Conservation (phyloP, 1,139 yeast species). For the Suhomyces anneliseae region DNA sequence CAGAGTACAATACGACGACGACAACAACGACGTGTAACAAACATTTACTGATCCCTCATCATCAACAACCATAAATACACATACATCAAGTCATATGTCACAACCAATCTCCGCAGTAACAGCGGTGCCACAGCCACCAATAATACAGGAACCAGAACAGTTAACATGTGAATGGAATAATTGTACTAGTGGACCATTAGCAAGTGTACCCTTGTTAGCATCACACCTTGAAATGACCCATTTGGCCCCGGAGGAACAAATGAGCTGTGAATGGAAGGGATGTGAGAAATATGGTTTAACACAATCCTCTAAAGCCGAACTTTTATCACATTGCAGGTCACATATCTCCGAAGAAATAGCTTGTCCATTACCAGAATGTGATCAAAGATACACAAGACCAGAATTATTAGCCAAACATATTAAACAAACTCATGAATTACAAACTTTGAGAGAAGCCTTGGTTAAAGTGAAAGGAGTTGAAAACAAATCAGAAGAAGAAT, state of each 20-base stretch:
- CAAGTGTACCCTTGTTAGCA: slow-evolving; percentile 24
- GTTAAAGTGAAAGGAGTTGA: slow-evolving; percentile 3
- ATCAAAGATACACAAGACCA: slow-evolving; percentile 55
- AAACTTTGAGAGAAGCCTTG: slow-evolving; percentile 30
- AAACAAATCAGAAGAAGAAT: slow-evolving; percentile 22
- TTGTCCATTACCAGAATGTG: slow-evolving; percentile 72
- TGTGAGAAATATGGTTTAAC: slow-evolving; percentile 55
- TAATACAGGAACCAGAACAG: not conserved
- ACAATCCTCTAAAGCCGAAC: slow-evolving; percentile 60
- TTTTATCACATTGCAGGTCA: slow-evolving; percentile 60
- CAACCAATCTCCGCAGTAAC: not conserved
- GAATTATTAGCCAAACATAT: slow-evolving; percentile 68
- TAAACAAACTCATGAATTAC: slow-evolving; percentile 59
- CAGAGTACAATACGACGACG: too few species aligned
- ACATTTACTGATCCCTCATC: not conserved
- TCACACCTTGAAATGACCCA: slow-evolving; percentile 35
- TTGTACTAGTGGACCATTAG: slow-evolving; percentile 24
- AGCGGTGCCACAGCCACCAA: not conserved
- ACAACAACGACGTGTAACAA: not conserved
- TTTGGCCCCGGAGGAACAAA: slow-evolving; percentile 22
- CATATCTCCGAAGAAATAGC: slow-evolving; percentile 70
- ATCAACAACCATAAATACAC: not conserved
- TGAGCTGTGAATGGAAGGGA: slow-evolving; percentile 58
- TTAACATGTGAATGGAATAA: slow-evolving; percentile 37
- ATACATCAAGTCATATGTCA: not conserved